Conservation (phyloP, 495 filamentous ascomycete genomes). For the Aspergillus incahuasiensis region DNA sequence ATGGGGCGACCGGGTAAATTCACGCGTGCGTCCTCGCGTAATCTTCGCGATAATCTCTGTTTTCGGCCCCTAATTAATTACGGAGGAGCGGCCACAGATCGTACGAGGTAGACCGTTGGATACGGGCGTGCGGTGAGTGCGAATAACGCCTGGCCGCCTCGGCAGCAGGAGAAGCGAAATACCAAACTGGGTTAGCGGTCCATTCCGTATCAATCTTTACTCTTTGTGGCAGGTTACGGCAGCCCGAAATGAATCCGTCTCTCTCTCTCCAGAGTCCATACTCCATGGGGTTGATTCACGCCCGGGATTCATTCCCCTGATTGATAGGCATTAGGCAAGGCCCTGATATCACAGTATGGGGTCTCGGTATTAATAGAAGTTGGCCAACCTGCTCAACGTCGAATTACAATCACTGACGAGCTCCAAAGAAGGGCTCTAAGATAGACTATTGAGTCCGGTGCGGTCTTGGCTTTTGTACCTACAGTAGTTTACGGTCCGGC, state of each 20-base stretch:
- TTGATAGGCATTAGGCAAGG: background rate
- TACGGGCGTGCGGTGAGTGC: conserved; percentile 1
- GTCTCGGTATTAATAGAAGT: conserved; percentile 9
- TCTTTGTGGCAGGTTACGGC: background rate
- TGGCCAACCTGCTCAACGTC: background rate
- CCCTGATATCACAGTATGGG: conserved; percentile 6
- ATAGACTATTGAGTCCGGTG: conserved; percentile 11
- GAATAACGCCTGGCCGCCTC: background rate
- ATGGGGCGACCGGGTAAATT: conserved; percentile 14
- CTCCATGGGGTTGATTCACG: background rate
- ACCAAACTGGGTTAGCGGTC: conserved; percentile 2
- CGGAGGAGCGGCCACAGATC: background rate
- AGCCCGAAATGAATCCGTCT: background rate
- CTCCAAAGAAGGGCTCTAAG: background rate
- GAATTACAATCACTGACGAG: conserved; percentile 3
- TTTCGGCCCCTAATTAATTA: background rate
- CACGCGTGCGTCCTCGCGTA: conserved; percentile 3
- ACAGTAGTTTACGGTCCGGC: conserved; percentile 15
- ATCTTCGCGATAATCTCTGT: background rate
- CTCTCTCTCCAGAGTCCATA: background rate
- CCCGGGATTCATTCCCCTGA: background rate
- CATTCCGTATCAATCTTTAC: background rate
- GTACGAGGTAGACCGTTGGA: background rate
- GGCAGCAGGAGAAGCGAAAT: conserved; percentile 8
- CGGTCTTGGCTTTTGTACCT: conserved; percentile 20